Evolutionary conservation across 352 stramenopile genomes (phyloP).

Genomic region (Phytophthora capsici): DNA sequence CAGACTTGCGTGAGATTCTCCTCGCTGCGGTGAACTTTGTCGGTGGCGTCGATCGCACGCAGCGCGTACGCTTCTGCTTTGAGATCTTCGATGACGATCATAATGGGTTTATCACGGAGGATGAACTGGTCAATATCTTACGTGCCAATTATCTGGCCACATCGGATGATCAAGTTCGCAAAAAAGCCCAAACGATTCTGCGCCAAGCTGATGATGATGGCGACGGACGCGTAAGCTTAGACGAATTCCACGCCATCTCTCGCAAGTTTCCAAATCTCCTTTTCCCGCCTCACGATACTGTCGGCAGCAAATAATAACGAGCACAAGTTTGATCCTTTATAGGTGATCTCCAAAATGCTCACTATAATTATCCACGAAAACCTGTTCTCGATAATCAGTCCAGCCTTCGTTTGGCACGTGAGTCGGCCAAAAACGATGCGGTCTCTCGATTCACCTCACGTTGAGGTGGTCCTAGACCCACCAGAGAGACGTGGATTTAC

Average conservation of each 20-base stretch:
- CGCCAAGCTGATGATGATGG: constrained; percentile 84
- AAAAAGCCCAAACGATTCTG: constrained; percentile 89
- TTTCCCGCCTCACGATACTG: constrained; percentile 69
- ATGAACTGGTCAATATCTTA: constrained; percentile 93
- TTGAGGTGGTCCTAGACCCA: constrained; percentile 19
- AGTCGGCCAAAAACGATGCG: constrained; percentile 8
- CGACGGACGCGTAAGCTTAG: constrained; percentile 75
- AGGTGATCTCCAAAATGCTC: neutral
- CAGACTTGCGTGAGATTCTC: constrained; percentile 92
- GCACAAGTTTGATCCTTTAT: neutral
- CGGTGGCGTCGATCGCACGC: constrained; percentile 62
- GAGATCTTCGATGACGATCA: constrained; percentile 95
- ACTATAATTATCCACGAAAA: constrained; percentile 31
- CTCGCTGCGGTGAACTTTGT: constrained; percentile 93
- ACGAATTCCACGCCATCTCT: constrained; percentile 88
- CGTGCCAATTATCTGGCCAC: constrained; percentile 89
- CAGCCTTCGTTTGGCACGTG: neutral
- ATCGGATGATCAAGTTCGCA: constrained; percentile 72
- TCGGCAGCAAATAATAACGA: constrained; percentile 4
- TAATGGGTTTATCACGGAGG: constrained; percentile 89
- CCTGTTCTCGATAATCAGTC: constrained; percentile 3
- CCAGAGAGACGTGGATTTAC: constrained; percentile 12
- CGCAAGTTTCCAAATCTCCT: constrained; percentile 93
- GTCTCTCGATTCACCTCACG: constrained; percentile 18
- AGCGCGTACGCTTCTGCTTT: constrained; percentile 94